Conservation (phyloP, 352 stramenopile species). For the Phytopythium ostracodes region DNA sequence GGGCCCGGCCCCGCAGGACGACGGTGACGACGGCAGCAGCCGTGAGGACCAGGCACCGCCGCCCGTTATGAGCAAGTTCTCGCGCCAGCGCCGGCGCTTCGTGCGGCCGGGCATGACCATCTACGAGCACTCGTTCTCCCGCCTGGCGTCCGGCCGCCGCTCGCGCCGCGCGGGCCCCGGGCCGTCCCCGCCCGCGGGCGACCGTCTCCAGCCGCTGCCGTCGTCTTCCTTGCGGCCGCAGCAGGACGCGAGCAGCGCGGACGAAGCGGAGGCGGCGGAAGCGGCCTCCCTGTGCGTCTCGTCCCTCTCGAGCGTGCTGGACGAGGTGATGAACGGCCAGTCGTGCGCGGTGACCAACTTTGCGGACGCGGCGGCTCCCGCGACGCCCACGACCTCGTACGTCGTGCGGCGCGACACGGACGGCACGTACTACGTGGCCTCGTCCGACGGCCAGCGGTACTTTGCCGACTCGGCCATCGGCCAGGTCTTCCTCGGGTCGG, state of each 20-base stretch:
- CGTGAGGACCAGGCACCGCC: not conserved
- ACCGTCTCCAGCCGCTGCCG: not conserved
- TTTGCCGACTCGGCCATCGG: conserved; percentile 44
- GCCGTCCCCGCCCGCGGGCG: not conserved
- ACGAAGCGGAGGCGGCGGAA: conserved; percentile 5
- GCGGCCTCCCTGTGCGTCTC: conserved; percentile 22
- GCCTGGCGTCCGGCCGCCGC: conserved; percentile 5
- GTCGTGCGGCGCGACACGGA: conserved; percentile 30
- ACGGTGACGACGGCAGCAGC: not conserved
- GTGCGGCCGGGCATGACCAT: conserved; percentile 41
- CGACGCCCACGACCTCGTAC: conserved; percentile 27
- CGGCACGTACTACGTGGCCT: conserved; percentile 37
- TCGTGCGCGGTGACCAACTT: conserved; percentile 36
- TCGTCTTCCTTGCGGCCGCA: conserved; percentile 4
- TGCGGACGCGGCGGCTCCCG: conserved; percentile 33
- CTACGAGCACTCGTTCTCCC: conserved; percentile 48
- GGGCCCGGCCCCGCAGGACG: not conserved
- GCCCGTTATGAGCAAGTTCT: not conserved
- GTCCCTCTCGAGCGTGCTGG: conserved; percentile 45
- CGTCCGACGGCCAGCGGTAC: conserved; percentile 31
- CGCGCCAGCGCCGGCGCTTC: conserved; percentile 35
- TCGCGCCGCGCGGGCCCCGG: not conserved
- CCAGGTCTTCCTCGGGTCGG: conserved; percentile 32
- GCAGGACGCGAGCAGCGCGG: too few species aligned
- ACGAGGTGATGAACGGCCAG: conserved; percentile 40